phyloP scores from a whole-genome alignment of 805 yeast genomes.

The Barnettozyma sp. region DNA sequence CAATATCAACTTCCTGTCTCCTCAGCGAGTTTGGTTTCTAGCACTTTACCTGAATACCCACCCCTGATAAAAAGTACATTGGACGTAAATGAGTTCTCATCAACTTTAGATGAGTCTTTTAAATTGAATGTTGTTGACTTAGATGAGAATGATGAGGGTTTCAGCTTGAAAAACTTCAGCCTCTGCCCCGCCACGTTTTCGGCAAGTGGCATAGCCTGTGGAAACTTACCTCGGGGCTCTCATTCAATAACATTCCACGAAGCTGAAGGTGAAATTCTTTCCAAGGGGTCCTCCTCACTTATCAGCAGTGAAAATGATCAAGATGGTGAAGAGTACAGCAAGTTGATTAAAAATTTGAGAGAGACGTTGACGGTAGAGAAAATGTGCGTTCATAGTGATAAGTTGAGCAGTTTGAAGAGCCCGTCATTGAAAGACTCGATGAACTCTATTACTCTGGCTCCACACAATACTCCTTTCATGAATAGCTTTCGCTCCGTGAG shows the following conservation, averaged over 20 bases:
- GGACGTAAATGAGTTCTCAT: constrained; percentile 1
- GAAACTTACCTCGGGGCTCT: too few species aligned
- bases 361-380: background rate
- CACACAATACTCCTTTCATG: constrained; percentile 3
- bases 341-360: background rate
- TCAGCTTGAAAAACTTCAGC: too few species aligned
- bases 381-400: constrained; percentile 1
- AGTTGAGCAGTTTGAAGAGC: constrained; percentile 2
- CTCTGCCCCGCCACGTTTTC: too few species aligned
- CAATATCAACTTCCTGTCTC: background rate
- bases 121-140: constrained; percentile 7
- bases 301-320: constrained; percentile 5
- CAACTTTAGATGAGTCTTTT: constrained; percentile 6
- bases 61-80: background rate
- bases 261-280: too few species aligned
- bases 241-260: too few species aligned
- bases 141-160: constrained; percentile 1
- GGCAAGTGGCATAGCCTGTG: too few species aligned
- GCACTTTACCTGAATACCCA: background rate
- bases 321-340: background rate
- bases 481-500: background rate
- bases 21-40: background rate
- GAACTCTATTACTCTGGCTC: background rate
- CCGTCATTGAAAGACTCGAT: background rate
- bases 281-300: too few species aligned